Evolutionary conservation across 208 protist species (phyloP).

Genomic region (Tritrichomonas foetus): DNA sequence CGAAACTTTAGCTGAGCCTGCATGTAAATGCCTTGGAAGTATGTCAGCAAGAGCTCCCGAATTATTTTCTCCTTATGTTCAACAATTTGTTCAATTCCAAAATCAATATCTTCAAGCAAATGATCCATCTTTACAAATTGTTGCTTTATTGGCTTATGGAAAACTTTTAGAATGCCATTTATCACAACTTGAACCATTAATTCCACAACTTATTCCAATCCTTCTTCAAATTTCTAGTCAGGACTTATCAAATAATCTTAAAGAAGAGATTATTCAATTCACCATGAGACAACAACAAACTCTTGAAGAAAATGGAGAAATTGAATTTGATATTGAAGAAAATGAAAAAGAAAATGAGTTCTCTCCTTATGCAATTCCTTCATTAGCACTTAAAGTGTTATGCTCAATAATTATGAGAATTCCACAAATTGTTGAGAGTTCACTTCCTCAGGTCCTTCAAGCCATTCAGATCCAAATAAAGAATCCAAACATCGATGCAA

Average conservation of each 20-base stretch:
- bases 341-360: not conserved
- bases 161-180: not conserved
- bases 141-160: not conserved
- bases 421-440: not conserved
- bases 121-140: not conserved
- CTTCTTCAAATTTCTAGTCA: not conserved
- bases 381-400: not conserved
- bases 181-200: not conserved
- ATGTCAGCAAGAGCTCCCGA: not conserved
- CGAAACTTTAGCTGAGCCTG: not conserved
- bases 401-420: not conserved
- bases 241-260: not conserved
- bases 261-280: not conserved
- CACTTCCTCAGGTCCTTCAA: not conserved
- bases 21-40: not conserved
- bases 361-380: not conserved
- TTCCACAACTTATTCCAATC: not conserved
- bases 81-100: not conserved
- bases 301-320: not conserved
- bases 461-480: not conserved
- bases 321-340: not conserved
- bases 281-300: not conserved
- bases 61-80: not conserved
- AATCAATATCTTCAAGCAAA: not conserved
- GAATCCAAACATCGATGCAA: not conserved